These are phyloP conservation scores for Solanum gracilifrons DNA, from an alignment of 257 asterid genomes.

Conservation along the genomic window DNA sequence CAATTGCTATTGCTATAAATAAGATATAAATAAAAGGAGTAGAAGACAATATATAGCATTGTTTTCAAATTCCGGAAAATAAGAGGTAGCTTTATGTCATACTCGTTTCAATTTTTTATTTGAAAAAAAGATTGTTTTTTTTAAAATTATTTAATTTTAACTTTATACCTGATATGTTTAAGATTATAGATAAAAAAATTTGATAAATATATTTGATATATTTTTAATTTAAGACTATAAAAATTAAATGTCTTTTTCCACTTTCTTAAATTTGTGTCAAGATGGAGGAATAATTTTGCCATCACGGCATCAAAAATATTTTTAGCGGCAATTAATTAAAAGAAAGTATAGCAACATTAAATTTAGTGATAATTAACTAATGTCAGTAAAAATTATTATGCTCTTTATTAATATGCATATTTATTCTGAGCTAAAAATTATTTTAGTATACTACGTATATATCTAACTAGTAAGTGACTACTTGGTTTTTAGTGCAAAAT, in stretches of 20 bases:
- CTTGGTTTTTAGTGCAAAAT: not conserved
- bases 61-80: not conserved
- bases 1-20: not conserved
- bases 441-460: not conserved
- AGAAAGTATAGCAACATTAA: not conserved
- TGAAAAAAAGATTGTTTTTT: not conserved
- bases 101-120: not conserved
- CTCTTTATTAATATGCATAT: too few relatives aligned
- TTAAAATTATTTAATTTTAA: not conserved
- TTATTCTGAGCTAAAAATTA: too few relatives aligned
- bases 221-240: not conserved
- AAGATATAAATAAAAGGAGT: not conserved
- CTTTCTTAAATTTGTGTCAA: not conserved
- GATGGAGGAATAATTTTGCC: too few relatives aligned
- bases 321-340: not conserved
- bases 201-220: too few relatives aligned
- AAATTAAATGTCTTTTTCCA: accelerated
- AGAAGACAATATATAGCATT: not conserved
- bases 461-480: too few relatives aligned
- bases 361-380: too few relatives aligned
- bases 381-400: too few relatives aligned
- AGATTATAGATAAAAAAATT: too few relatives aligned
- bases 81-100: not conserved
- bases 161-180: not conserved
- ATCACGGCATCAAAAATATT: too few relatives aligned